Percentiles rank a stretch among this genome's conserved stretches.
phyloP scores from a whole-genome alignment of 148 eudicot genomes.

The Pharnaceum exiguum region DNA sequence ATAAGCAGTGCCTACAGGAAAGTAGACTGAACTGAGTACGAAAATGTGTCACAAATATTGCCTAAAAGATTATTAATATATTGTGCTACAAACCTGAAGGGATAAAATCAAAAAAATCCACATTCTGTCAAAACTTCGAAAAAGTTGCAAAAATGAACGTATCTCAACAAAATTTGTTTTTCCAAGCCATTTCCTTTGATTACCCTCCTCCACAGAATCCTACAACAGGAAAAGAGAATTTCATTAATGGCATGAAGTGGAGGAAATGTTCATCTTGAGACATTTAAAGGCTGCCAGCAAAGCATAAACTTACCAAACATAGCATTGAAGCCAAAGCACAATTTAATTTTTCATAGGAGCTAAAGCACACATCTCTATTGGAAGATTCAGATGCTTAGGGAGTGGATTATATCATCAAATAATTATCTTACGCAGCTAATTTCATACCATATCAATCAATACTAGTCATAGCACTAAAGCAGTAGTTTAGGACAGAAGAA shows the following conservation, averaged over 20 bases:
- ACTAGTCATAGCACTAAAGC: too few relatives aligned
- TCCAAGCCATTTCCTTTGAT: constrained; percentile 65
- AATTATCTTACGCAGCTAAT: too few relatives aligned
- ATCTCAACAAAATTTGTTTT: constrained; percentile 92
- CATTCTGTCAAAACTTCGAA: constrained; percentile 94
- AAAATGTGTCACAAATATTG: background rate
- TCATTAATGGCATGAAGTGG: background rate
- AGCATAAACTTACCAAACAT: too few relatives aligned
- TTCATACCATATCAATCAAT: too few relatives aligned
- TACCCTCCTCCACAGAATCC: constrained; percentile 30
- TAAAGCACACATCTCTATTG: too few relatives aligned
- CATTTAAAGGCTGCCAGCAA: too few relatives aligned
- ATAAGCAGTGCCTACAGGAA: constrained; percentile 77
- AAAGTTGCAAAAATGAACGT: constrained; percentile 90
- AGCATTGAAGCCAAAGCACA: too few relatives aligned
- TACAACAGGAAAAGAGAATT: constrained; percentile 6
- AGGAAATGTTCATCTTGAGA: too few relatives aligned
- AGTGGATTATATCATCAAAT: too few relatives aligned
- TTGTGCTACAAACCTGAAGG: constrained; percentile 60
- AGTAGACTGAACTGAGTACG: constrained; percentile 6
- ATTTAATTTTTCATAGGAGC: too few relatives aligned
- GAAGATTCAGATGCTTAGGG: too few relatives aligned
- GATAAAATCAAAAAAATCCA: constrained; percentile 85
- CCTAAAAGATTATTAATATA: background rate
- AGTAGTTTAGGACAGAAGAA: too few relatives aligned